Evolutionary conservation across 768 basidiomycete genomes (phyloP), one percentile per base, ranked within the genome.

Genomic region (Coprinopsis sp.): DNA sequence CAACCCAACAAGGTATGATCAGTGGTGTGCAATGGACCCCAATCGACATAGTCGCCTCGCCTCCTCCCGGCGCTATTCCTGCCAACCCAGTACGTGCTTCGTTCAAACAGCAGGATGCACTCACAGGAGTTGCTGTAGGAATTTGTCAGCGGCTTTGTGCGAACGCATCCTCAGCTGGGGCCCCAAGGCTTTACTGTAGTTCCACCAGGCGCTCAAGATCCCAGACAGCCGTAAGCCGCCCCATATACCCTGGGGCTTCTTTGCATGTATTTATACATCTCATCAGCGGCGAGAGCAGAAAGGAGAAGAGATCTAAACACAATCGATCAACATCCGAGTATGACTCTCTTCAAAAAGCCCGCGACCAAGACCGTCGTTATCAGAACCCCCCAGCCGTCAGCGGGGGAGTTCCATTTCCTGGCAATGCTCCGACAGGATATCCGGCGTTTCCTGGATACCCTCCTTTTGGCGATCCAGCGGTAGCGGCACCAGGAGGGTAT

Each of bases 1-100:
- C 82, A 55, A 88, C 85, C 1, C 66, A 80, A 8, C 74, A 71
- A 54, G 87, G 86, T 6, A 53, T 85, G 22, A 78, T 89, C 25
- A 74, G 66, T 47, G 87, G 87, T 64, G 74, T 79, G 43, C 77
- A 79, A 54, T 79, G 74, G 78, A 68, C 87, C 22, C 84, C 85
- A 16, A 79, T 76, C n/a, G 87, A 89, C 54, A 72, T 82, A 1
- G 82, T 82, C 0, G 67, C 74, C 33, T 72, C 81, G 36, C 54
- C 81, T 37, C 87, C 86, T 31, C 40, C 64, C 10, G 83, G 80
- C 3, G 81, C 81, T 22, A 75, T 70, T 44, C 80, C 80, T 7
- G 84, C 82, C 4, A 75, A 64, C 54, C 59, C 70, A 37, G 85
- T 82, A 45, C 57, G 73, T 62, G 30, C 51, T 44, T 37, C n/a